Evolutionary conservation across 805 yeast species (phyloP).

Genomic region (Starmerella vaccinii): DNA sequence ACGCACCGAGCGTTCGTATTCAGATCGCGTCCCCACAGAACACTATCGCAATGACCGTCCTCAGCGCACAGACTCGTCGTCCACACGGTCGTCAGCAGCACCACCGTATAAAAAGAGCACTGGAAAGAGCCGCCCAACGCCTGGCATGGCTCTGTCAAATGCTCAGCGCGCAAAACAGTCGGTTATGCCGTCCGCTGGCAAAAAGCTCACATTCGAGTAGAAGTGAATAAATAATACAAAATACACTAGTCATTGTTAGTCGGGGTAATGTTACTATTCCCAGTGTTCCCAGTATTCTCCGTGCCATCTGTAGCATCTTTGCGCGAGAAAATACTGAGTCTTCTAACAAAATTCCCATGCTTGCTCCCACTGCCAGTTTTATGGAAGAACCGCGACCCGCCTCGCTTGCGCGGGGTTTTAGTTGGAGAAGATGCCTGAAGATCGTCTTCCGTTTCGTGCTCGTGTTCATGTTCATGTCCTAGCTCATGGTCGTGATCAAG

Average conservation of each 20-base stretch:
- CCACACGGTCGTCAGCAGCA: not conserved
- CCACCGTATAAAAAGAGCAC: constrained; percentile 9
- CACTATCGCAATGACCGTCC: not conserved
- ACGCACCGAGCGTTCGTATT: not conserved
- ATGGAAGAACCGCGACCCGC: constrained; percentile 12
- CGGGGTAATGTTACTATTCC: not conserved
- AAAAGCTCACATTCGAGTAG: constrained; percentile 59
- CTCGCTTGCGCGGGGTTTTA: constrained; percentile 8
- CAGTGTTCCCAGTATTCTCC: not conserved
- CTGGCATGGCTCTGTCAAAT: constrained; percentile 76
- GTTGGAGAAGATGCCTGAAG: not conserved
- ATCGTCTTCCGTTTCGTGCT: not conserved
- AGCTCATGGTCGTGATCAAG: not conserved
- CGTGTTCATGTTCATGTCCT: not conserved
- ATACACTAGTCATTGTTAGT: not conserved
- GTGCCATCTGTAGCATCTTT: constrained; percentile 6
- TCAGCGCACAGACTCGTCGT: not conserved
- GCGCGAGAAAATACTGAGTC: constrained; percentile 14
- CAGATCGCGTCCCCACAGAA: not conserved
- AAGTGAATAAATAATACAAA: not conserved
- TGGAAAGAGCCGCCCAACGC: constrained; percentile 25
- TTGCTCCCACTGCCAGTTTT: constrained; percentile 1
- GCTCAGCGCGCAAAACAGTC: constrained; percentile 88
- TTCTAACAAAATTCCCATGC: constrained; percentile 15
- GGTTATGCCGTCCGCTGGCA: constrained; percentile 83